phyloP scores from a whole-genome alignment of 1,284 basidiomycete genomes.

The Phellopilus nigrolimitatus region DNA sequence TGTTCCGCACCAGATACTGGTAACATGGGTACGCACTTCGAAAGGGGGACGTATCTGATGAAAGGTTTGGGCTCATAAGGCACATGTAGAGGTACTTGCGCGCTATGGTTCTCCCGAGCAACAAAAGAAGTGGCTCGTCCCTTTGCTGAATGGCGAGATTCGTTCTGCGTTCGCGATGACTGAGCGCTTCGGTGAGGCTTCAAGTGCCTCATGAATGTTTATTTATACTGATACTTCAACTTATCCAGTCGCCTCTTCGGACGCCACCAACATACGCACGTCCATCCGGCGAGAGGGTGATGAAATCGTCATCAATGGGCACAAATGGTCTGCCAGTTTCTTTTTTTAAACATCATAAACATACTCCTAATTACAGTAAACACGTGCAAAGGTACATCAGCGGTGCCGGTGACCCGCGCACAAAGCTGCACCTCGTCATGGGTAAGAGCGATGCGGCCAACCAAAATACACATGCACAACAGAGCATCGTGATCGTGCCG shows the following conservation, averaged over 20 bases:
- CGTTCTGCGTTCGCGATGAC: conserved; percentile 96
- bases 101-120: conserved; percentile 88
- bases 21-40: conserved; percentile 78
- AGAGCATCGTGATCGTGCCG: conserved; percentile 93
- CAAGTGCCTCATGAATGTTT: conserved; percentile 5
- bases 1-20: conserved; percentile 96
- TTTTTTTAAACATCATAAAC: conserved; percentile 6
- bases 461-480: conserved; percentile 72
- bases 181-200: conserved; percentile 70
- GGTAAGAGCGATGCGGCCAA: conserved; percentile 84
- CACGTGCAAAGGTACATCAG: conserved; percentile 88
- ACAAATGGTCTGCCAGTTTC: conserved; percentile 73
- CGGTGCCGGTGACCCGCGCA: conserved; percentile 92
- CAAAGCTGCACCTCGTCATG: conserved; percentile 87
- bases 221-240: conserved; percentile 13
- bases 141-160: conserved; percentile 88
- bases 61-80: conserved; percentile 6
- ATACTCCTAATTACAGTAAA: too few relatives aligned
- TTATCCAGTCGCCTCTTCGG: conserved; percentile 80
- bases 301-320: conserved; percentile 91
- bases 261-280: conserved; percentile 93
- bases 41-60: too few relatives aligned
- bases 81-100: conserved; percentile 82
- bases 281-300: conserved; percentile 83
- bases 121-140: conserved; percentile 87